Percentiles rank a stretch among this genome's conserved stretches.
Evolutionary conservation across 805 yeast species (phyloP).

Genomic region (Wickerhamiella domercqiae): DNA sequence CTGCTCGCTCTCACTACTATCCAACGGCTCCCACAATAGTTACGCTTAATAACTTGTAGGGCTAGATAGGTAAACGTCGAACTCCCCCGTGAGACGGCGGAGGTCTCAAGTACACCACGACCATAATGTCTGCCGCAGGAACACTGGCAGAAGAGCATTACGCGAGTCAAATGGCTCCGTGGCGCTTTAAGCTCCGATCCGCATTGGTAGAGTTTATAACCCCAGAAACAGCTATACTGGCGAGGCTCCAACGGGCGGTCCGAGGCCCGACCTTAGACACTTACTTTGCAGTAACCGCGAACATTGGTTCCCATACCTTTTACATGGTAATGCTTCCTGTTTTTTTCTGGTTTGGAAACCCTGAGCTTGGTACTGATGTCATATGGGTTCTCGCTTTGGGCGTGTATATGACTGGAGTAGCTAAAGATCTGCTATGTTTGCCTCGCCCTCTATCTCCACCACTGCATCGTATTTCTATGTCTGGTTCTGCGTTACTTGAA

Average conservation of each 20-base stretch:
- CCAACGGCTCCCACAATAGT: too few species aligned
- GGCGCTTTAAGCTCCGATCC: conserved; percentile 31
- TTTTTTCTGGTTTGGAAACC: conserved; percentile 67
- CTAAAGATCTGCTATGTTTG: conserved; percentile 73
- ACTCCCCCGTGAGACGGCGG: too few species aligned
- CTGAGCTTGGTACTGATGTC: conserved; percentile 40
- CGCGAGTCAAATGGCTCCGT: conserved; percentile 38
- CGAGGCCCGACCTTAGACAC: conserved; percentile 43
- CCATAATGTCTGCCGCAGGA: conserved; percentile 86
- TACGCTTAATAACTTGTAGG: too few species aligned
- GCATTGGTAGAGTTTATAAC: conserved; percentile 41
- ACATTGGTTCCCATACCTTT: conserved; percentile 84
- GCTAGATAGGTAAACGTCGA: too few species aligned
- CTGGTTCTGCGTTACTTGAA: conserved; percentile 80
- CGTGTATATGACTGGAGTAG: conserved; percentile 44
- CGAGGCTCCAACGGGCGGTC: conserved; percentile 34
- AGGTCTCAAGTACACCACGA: too few species aligned
- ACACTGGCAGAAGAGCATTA: conserved; percentile 55
- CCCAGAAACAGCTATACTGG: conserved; percentile 48
- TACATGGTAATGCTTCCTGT: conserved; percentile 79
- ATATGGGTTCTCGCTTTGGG: conserved; percentile 51
- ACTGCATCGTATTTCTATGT: conserved; percentile 71
- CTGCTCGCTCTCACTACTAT: too few species aligned
- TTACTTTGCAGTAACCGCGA: conserved; percentile 78
- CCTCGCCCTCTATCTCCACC: conserved; percentile 95